Evolutionary conservation across 2,329 filamentous ascomycete genomes (phyloP).

Genomic region (Pseudogymnoascus sp.): DNA sequence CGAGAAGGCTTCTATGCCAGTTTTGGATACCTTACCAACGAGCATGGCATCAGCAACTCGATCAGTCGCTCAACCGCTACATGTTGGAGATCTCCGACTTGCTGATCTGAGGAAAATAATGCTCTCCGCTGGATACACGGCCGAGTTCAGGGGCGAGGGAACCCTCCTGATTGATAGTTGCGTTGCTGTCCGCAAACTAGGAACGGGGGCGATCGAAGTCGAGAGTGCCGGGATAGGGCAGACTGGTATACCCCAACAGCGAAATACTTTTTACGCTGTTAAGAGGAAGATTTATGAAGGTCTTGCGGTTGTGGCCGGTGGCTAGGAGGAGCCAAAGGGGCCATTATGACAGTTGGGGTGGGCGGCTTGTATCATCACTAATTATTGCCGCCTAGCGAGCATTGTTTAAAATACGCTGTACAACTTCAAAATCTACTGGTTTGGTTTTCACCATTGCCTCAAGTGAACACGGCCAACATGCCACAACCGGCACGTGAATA

Average conservation of each 20-base stretch:
- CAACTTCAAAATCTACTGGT: not conserved
- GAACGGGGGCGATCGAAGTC: constrained; percentile 78
- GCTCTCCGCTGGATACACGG: constrained; percentile 71
- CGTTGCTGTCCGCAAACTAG: constrained; percentile 82
- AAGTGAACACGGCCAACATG: not conserved
- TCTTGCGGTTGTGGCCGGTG: constrained; percentile 73
- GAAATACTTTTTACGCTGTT: constrained; percentile 75
- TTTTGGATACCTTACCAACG: constrained; percentile 42
- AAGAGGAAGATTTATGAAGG: constrained; percentile 89
- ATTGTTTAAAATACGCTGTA: constrained; percentile 1
- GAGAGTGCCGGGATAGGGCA: constrained; percentile 59
- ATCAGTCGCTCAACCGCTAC: constrained; percentile 75
- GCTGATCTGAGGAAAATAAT: constrained; percentile 81
- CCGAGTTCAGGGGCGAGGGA: constrained; percentile 90
- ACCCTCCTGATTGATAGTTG: constrained; percentile 80
- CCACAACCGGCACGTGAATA: not conserved
- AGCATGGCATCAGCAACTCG: constrained; percentile 63
- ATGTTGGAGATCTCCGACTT: constrained; percentile 86
- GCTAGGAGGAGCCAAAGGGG: not conserved
- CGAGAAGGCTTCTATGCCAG: constrained; percentile 16
- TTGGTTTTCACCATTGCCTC: not conserved
- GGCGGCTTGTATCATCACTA: constrained; percentile 1
- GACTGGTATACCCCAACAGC: constrained; percentile 35
- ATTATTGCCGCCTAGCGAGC: constrained; percentile 6
- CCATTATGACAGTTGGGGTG: not conserved